Base-by-base conservation (phyloP, 805 yeast genomes). In the Hanseniaspora singularis region DNA sequence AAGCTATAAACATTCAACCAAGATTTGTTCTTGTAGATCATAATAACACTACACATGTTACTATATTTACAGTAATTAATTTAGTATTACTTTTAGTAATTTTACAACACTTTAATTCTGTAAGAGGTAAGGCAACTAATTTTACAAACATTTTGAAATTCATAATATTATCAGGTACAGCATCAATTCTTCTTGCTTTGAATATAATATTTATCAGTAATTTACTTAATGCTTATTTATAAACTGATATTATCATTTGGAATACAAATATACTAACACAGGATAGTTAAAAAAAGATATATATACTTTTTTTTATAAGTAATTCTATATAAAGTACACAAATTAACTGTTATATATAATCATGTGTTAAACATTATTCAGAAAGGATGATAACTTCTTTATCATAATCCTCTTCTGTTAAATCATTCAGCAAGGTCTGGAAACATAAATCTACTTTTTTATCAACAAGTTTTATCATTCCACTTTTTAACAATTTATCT, bases 131-230 rank as follows among this genome's bases (percentile, higher is more conserved):
- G n/a, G n/a, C n/a, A 2, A 27, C 11, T 8, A 26, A 7, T 26
- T 26, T 26, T 26, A 26, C 28, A 26, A 26, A 7, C 28, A 26
- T 26, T n/a, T n/a, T 31, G 15, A 42, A 42, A 31, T 42, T 20
- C 18, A 11, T 24, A 8, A 8, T 27, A 6, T 16, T 42, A 6
- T 40, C 36, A 11, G 19, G 16, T 23, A 15, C 36, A 12, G 24
- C 41, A n/a, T 37, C 48, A 22, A 22, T 44, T 14, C 33, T 33
- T 9, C 26, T 44, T 30, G 33, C 37, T 19, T 30, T 44, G 19
- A 26, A 44, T 10, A 37, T 44, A 14, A 44, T 44, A 12, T 44
- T 44, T 33, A 37, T 37, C 7, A 44, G 48, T 27, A 44, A 44
- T 18, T 22, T 44, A n/a, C 24, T 44, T 22, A 37, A 44, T 23